Base-by-base conservation (phyloP, 139 green algal species). In the Volvox africanus region DNA sequence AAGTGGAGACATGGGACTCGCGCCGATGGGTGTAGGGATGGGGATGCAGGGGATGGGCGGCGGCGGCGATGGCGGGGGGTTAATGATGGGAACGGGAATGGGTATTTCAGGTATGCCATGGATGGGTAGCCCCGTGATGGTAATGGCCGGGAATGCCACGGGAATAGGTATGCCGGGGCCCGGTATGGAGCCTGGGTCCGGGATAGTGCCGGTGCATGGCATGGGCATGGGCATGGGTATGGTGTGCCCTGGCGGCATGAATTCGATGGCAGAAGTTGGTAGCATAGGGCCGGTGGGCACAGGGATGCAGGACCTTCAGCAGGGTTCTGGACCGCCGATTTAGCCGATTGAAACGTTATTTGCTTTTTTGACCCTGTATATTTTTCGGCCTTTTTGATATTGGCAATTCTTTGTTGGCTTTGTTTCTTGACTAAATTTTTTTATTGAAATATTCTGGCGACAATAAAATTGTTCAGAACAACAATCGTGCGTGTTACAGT, bases 11-110 rank as follows among this genome's bases (percentile, higher is more conserved):
- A 55, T 55, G 44, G 9, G 44, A 55, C 44, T 9, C 65, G 6
- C 65, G 65, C 2, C 65, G 44, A 87, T 77, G 81, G 81, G 69
- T 22, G 5, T 30, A 5, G 85, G 69, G 20, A 68, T 80, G 32
- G 82, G 82, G 18, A 13, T 22, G 61, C 35, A 37, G 17, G 62
- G 62, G 17, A 69, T 69, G 62, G 62, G 62, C 62, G 17, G 17
- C 62, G 62, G 62, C 62, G 17, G 17, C 2, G 50, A 26, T 28
- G 55, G 61, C 28, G 82, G 82, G 32, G n/a, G n/a, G n/a, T 62
- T 78, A 32, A 62, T 32, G 12, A 62, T 62, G 32, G 82, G 82
- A 26, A 79, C 78, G 65, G 62, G 62, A 18, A 88, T 88, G 82
- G 80, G 50, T 69, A 19, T 19, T 69, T 19, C 62, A 26, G 62